A percentile compares a stretch with the other conserved stretches of the same genome.
Conservation (phyloP, 73 alveolate genomes). For the Symbiodinium pilosum region DNA sequence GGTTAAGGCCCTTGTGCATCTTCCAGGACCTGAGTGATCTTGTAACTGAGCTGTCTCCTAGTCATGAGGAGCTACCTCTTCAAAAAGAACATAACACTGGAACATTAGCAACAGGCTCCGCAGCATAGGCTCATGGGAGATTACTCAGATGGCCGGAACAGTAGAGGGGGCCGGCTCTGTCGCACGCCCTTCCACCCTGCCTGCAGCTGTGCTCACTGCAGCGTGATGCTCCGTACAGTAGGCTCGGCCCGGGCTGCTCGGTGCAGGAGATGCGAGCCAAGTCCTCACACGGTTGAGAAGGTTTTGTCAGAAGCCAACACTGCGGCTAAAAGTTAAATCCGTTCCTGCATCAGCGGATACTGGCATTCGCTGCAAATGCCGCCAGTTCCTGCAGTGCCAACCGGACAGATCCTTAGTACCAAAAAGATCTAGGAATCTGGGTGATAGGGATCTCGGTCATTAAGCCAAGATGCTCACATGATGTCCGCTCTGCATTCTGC, state of each 20-base stretch:
- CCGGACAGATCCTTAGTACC: conserved; percentile 36
- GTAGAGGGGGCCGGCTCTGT: too few relatives aligned
- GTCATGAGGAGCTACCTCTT: too few relatives aligned
- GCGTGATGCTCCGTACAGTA: conserved; percentile 58
- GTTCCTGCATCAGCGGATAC: conserved; percentile 61
- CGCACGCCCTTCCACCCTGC: neutral
- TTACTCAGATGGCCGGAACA: too few relatives aligned
- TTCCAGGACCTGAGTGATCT: too few relatives aligned
- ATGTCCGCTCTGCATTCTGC: neutral
- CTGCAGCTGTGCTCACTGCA: conserved; percentile 56
- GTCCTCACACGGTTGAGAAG: neutral
- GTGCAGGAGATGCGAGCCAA: conserved; percentile 26
- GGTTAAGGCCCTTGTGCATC: too few relatives aligned
- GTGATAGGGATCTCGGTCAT: too few relatives aligned
- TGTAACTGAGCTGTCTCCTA: too few relatives aligned
- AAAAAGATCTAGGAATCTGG: neutral
- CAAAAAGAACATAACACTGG: too few relatives aligned
- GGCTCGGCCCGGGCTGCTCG: neutral
- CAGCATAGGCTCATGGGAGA: too few relatives aligned
- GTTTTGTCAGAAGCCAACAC: neutral
- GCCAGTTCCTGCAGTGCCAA: conserved; percentile 51
- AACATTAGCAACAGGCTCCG: too few relatives aligned
- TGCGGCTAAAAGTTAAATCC: neutral
- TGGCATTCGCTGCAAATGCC: conserved; percentile 24
- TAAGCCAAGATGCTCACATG: conserved; percentile 17